phyloP scores from a whole-genome alignment of 331 rosid genomes.

The Erythrophleum ivorense region DNA sequence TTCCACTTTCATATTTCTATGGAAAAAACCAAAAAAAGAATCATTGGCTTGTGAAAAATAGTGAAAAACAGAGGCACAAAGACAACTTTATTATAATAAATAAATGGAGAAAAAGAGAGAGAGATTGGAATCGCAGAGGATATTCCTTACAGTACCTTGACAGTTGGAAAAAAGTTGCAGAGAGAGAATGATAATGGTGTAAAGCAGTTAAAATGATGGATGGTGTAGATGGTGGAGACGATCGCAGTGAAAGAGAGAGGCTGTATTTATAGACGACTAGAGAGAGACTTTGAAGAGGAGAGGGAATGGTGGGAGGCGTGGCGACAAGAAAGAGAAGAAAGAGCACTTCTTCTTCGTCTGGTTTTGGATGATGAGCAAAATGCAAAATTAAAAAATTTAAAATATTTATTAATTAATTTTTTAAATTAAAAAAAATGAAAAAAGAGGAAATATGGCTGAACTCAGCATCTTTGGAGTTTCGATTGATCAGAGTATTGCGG shows the following conservation, averaged over 20 bases:
- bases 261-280: background rate
- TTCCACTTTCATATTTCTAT: slow-evolving; percentile 50
- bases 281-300: background rate
- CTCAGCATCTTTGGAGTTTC: background rate
- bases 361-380: background rate
- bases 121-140: slow-evolving; percentile 47
- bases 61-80: background rate
- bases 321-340: background rate
- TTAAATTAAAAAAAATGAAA: background rate
- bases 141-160: slow-evolving; percentile 38
- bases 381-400: background rate
- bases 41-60: background rate
- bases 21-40: background rate
- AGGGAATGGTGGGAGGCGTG: background rate
- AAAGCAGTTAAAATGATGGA: background rate
- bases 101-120: background rate
- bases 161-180: slow-evolving; percentile 5
- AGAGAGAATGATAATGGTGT: background rate
- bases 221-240: background rate
- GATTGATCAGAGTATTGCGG: background rate
- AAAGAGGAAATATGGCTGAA: background rate
- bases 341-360: background rate
- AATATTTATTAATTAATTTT: background rate
- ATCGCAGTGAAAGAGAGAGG: slow-evolving; percentile 2
- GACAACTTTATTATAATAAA: background rate